Evolutionary conservation across 495 filamentous ascomycete species (phyloP), one percentile per base, ranked within the genome.

Genomic region (Aspergillus bridgeri): DNA sequence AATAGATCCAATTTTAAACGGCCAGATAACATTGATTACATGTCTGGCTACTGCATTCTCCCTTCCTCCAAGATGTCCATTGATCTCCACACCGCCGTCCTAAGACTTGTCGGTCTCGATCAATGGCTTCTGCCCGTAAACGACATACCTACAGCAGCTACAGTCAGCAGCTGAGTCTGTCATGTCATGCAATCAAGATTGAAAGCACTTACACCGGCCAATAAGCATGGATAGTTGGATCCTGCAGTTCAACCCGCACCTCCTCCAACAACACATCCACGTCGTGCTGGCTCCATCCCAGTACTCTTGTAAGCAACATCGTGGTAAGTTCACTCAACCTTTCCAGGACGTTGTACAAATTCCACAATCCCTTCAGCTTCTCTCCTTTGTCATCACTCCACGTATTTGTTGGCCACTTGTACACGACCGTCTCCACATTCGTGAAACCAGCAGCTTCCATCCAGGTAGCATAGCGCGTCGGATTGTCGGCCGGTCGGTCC

Each of bases 71-170:
- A 38, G 19, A 18, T 8, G 13, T 53, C n/a, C 20, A 21, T 53
- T 38, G 23, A 13, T 23, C 22, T 17, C 24, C 17, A 22, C 18
- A 25, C 0, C n/a, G 19, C 6, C 2, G 11, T 8, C n/a, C 9
- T 47, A 47, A 13, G 17, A 1, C 18, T 20, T 9, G 5, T 38
- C 33, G 13, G 6, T 4, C 33, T 38, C n/a, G 21, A 11, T 0
- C n/a, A 45, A 42, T 9, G 53, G 53, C 43, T 56, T 56, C 53
- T 56, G 53, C 0, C 53, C 53, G 24, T 56, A 56, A 17, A 56
- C 53, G 22, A 56, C 27, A 24, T 56, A 56, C 20, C 53, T 56
- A 48, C 5, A n/a, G 3, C 27, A 5, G 17, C 6, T 8, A 2
- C 11, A 1, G 9, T 38, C 33, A 20, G 21, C 22, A 42, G 33